Base-by-base conservation (phyloP, 179 eudicot genomes). In the Spinacia oleracea region DNA sequence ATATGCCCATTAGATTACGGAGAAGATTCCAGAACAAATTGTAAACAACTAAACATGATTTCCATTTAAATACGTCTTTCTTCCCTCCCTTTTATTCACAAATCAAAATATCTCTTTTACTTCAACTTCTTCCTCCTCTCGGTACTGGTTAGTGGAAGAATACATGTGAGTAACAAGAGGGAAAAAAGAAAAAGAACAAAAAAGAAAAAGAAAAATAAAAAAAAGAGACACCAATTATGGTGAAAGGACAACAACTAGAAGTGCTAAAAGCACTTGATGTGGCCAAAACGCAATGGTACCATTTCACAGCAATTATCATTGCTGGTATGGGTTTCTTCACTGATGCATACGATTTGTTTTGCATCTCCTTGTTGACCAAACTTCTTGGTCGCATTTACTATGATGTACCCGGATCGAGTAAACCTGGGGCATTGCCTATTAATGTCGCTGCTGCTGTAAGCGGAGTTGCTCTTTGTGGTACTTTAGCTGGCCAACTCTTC, bases 311-410 rank as follows among this genome's bases (percentile, higher is more conserved):
- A 0, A 88, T 88, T 27, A 29, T 88, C 15, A 82, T 88, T 0
- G 90, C 90, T 2, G 89, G 89, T 21, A 86, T 86, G 90, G 90
- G 89, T 0, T 88, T 88, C 63, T 88, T 88, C 65, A 88, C 90
- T 0, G 89, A 88, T 51, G 90, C 90, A 0, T 88, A 88, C 58
- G 90, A 85, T 51, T 66, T 88, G 50, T 88, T 88, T 56, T 67
- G 85, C 77, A 88, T 88, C 71, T 85, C 88, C 31, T 64, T 88
- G 1, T 77, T 88, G 21, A 88, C 90, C 18, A 81, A 78, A 35
- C 84, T 88, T 38, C 35, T 88, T 1, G 90, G 90, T 0, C 90
- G 88, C 4, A 3, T 87, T 0, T 87, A 87, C 77, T 87, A 88
- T 85, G 81, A 81, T 16, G 81, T 16, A 0, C 80, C 68, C 18